Conservation (phyloP, 1,139 yeast genomes). For the Taphrina pruni region DNA sequence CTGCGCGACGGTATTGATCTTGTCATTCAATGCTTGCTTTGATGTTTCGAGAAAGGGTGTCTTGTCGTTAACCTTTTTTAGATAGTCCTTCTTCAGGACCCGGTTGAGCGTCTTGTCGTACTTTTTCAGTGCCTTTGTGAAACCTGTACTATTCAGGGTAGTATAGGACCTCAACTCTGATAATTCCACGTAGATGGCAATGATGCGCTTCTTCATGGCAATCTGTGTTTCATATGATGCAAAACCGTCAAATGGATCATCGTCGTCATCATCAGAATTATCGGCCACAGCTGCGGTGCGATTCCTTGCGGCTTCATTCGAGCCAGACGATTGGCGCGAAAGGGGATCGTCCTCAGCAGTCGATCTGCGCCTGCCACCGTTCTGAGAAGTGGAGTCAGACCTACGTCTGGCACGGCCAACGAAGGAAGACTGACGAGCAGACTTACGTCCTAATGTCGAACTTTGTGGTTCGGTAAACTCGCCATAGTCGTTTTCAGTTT, state of each 20-base stretch:
- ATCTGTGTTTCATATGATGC: constrained; percentile 61
- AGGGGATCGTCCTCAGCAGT: constrained; percentile 37
- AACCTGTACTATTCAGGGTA: constrained; percentile 85
- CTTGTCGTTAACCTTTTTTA: constrained; percentile 52
- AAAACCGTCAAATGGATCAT: constrained; percentile 37
- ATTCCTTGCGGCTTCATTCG: constrained; percentile 16
- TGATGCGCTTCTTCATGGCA: constrained; percentile 70
- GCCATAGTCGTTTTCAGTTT: constrained; percentile 39
- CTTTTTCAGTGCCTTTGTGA: constrained; percentile 84
- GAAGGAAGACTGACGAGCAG: constrained; percentile 15
- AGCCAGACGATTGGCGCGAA: constrained; percentile 33
- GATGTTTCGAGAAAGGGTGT: constrained; percentile 61
- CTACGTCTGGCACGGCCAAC: constrained; percentile 20
- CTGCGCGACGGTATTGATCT: constrained; percentile 59
- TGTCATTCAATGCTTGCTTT: constrained; percentile 56
- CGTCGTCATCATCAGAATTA: constrained; percentile 39
- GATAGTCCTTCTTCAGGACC: constrained; percentile 62
- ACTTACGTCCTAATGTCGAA: neutral
- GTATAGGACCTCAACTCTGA: constrained; percentile 84
- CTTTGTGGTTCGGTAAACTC: constrained; percentile 14
- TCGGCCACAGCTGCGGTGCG: constrained; percentile 22
- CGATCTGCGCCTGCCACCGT: constrained; percentile 44
- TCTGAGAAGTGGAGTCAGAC: constrained; percentile 2
- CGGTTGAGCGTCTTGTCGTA: constrained; percentile 82
- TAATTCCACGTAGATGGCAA: constrained; percentile 70